Percentiles rank a stretch among this genome's conserved stretches.
These are phyloP conservation scores for Solanum virginianum DNA, from an alignment of 257 asterid species.

Conservation along the genomic window DNA sequence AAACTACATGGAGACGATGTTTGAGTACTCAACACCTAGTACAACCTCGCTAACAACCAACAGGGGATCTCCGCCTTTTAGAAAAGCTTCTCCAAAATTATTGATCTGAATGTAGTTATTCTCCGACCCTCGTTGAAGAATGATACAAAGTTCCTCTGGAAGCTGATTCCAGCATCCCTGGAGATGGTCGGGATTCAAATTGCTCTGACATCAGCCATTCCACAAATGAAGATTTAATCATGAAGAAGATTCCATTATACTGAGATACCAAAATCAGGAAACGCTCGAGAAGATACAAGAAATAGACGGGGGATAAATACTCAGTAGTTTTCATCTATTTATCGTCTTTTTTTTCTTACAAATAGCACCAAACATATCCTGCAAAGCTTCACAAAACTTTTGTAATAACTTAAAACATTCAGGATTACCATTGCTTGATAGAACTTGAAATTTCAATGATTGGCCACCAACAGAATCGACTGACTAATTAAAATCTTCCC, in stretches of 20 bases:
- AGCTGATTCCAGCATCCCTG: not conserved
- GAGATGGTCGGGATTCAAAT: constrained; percentile 2
- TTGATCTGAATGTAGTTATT: not conserved
- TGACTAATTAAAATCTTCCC: not conserved
- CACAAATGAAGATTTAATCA: constrained; percentile 31
- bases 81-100: constrained; percentile 32
- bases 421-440: not conserved
- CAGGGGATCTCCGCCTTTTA: constrained; percentile 34
- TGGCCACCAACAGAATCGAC: not conserved
- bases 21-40: not conserved
- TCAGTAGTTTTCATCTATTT: constrained; percentile 12
- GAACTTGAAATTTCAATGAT: not conserved
- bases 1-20: constrained; percentile 20
- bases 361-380: constrained; percentile 8
- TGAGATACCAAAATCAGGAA: constrained; percentile 31
- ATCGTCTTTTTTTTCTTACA: constrained; percentile 7
- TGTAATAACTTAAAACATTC: not conserved
- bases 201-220: too few species aligned
- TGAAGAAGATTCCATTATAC: constrained; percentile 16
- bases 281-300: constrained; percentile 49
- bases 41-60: constrained; percentile 15
- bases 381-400: constrained; percentile 18
- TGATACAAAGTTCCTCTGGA: constrained; percentile 17
- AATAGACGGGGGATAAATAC: constrained; percentile 38
- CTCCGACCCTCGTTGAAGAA: constrained; percentile 2